phyloP scores from a whole-genome alignment of 352 stramenopile species.

The Peronospora destructor region DNA sequence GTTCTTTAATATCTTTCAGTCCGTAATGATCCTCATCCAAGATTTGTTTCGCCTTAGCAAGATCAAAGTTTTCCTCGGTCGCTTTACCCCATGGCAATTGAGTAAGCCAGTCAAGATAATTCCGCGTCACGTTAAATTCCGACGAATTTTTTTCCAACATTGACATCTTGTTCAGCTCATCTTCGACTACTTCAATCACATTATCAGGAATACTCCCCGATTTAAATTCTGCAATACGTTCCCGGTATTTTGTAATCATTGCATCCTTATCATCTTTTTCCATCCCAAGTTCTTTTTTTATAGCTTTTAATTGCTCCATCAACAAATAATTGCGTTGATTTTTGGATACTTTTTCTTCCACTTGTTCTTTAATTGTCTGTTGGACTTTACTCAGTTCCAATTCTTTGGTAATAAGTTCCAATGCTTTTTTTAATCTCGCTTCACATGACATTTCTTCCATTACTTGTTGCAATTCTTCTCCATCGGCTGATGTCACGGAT shows the following conservation, averaged over 20 bases:
- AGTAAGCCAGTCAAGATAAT: conserved; percentile 98
- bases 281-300: conserved; percentile 99
- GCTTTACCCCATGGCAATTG: conserved; percentile 94
- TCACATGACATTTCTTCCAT: conserved; percentile 95
- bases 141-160: conserved; percentile 97
- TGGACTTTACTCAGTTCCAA: conserved; percentile 94
- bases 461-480: conserved; percentile 88
- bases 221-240: conserved; percentile 64
- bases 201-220: conserved; percentile 55
- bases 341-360: conserved; percentile 90
- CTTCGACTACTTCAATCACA: conserved; percentile 93
- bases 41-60: conserved; percentile 88
- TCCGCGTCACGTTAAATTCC: conserved; percentile 98
- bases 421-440: conserved; percentile 90
- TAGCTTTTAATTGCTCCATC: conserved; percentile 98
- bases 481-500: conserved; percentile 90
- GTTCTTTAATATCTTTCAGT: conserved; percentile 97
- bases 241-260: conserved; percentile 94
- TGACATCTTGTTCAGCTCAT: conserved; percentile 96
- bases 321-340: conserved; percentile 97
- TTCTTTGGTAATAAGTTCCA: conserved; percentile 97
- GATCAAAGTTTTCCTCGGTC: conserved; percentile 95
- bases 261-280: conserved; percentile 99
- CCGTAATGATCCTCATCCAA: conserved; percentile 98
- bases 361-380: conserved; percentile 94